phyloP scores from a whole-genome alignment of 1,284 basidiomycete genomes.

The Microbotryomycetes sp. region DNA sequence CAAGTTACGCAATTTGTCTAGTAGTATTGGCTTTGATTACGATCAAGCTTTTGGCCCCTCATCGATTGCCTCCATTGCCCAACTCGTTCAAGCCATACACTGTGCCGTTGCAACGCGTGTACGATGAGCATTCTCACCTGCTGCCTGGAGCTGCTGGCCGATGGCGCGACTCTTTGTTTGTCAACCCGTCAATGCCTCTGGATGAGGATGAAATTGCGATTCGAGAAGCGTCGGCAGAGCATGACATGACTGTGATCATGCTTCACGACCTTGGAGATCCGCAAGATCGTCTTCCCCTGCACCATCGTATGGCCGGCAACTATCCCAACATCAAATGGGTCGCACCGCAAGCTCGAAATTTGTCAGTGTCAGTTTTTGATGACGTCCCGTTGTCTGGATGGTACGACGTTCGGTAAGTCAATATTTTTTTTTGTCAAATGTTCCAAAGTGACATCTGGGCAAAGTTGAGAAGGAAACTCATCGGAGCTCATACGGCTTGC shows the following conservation, averaged over 20 bases:
- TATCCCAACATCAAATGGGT: constrained; percentile 22
- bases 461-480: too few relatives aligned
- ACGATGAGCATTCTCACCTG: neutral
- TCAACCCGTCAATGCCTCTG: neutral
- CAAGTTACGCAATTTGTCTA: neutral
- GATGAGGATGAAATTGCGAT: neutral
- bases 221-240: neutral
- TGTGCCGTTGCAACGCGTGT: neutral
- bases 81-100: neutral
- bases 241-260: constrained; percentile 21
- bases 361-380: constrained; percentile 3
- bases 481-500: neutral
- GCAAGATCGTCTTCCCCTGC: constrained; percentile 6
- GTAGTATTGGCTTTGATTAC: neutral
- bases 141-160: neutral
- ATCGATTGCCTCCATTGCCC: neutral
- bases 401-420: constrained; percentile 23
- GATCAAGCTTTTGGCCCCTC: neutral
- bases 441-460: too few relatives aligned
- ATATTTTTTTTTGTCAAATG: too few relatives aligned
- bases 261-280: constrained; percentile 21
- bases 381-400: constrained; percentile 4
- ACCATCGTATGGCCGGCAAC: neutral
- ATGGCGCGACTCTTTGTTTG: neutral
- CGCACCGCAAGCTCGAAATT: neutral